A percentile compares a stretch with the other conserved stretches of the same genome.
Conservation (phyloP, 768 basidiomycete species). For the Kwoniella sp. region DNA sequence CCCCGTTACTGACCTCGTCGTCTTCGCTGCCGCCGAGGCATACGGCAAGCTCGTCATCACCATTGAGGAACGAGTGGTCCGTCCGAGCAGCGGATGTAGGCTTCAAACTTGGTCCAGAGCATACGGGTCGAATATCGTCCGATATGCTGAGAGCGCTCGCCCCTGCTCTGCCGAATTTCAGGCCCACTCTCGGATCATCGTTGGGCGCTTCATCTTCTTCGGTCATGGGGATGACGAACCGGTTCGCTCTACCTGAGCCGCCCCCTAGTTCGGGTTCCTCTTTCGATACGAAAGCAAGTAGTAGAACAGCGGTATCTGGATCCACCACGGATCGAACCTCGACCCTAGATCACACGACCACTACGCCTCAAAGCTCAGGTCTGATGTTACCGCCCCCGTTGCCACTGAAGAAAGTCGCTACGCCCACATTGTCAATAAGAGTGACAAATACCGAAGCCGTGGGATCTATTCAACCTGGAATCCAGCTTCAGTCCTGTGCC, state of each 20-base stretch:
- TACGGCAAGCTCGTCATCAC: constrained; percentile 13
- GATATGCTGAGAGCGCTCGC: constrained; percentile 30
- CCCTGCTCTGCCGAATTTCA: constrained; percentile 3
- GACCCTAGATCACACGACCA: too few relatives aligned
- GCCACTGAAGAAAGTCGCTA: constrained; percentile 15
- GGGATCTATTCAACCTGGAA: too few relatives aligned
- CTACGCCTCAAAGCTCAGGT: constrained; percentile 13
- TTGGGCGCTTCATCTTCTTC: not conserved
- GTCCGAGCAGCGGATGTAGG: constrained; percentile 41
- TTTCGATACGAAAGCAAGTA: too few relatives aligned
- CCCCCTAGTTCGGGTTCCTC: too few relatives aligned
- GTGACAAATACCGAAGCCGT: not conserved
- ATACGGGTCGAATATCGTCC: constrained; percentile 34
- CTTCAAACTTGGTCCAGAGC: constrained; percentile 32
- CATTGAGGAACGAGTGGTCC: constrained; percentile 22
- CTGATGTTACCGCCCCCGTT: constrained; percentile 44
- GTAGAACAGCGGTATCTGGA: too few relatives aligned
- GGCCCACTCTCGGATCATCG: constrained; percentile 16
- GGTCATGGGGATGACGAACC: too few relatives aligned
- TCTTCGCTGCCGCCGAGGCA: not conserved
- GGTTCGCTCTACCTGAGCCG: too few relatives aligned
- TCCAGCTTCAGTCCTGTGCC: too few relatives aligned
- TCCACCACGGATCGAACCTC: too few relatives aligned
- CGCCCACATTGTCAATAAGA: not conserved
- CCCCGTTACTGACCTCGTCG: constrained; percentile 11